phyloP scores from a whole-genome alignment of 495 filamentous ascomycete genomes.

The Aspergillus mulundensis region DNA sequence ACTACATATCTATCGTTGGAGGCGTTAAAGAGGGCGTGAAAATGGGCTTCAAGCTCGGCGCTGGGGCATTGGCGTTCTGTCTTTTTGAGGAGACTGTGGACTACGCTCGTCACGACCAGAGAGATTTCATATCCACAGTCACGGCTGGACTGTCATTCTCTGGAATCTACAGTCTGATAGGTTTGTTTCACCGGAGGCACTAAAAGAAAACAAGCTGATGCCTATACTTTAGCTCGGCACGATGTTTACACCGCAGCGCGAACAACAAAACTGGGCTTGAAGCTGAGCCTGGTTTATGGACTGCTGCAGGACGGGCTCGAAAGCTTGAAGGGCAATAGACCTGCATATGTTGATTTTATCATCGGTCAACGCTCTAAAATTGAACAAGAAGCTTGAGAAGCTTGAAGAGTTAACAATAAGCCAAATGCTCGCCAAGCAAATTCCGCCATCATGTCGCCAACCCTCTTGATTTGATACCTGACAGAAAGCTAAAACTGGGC shows the following conservation, averaged over 20 bases:
- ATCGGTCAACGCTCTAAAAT: constrained; percentile 33
- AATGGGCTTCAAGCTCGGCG: constrained; percentile 65
- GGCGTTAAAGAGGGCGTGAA: constrained; percentile 72
- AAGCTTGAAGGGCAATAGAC: constrained; percentile 59
- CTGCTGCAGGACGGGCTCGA: constrained; percentile 70
- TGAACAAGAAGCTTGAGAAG: constrained; percentile 15
- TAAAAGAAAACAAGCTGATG: constrained; percentile 16
- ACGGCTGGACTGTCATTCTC: constrained; percentile 76
- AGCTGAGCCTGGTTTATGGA: constrained; percentile 75
- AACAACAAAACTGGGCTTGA: constrained; percentile 74
- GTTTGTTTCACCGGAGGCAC: constrained; percentile 44
- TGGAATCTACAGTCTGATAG: constrained; percentile 81
- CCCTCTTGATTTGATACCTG: not conserved
- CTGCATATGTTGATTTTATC: constrained; percentile 69
- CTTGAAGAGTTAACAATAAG: not conserved
- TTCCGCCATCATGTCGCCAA: not conserved
- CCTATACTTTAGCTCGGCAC: constrained; percentile 60
- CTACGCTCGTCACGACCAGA: constrained; percentile 58
- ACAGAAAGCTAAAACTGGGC: not conserved
- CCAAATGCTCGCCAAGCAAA: not conserved
- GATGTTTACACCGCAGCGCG: constrained; percentile 77
- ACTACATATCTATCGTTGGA: constrained; percentile 73
- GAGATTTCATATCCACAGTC: constrained; percentile 70
- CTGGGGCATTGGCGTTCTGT: constrained; percentile 65
- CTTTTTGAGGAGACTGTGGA: constrained; percentile 82